Evolutionary conservation across 192 early-diverging fungal genomes (phyloP), one percentile per base, ranked within the genome.

Genomic region (Dissophora globulifera): DNA sequence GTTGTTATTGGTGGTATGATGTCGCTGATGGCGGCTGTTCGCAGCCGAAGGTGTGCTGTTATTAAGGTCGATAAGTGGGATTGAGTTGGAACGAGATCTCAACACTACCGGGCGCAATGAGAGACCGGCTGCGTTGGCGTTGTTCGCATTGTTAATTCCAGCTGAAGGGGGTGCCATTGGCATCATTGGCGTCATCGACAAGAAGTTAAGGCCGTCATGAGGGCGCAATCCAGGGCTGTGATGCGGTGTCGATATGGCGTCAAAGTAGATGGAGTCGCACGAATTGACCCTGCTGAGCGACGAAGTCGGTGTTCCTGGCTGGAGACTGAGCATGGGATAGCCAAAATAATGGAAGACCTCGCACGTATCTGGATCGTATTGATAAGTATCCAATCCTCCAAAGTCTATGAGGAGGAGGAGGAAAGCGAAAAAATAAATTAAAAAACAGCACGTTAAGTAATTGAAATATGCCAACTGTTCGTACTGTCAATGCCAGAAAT

Each of bases 101-200:
- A 67, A 53, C 2, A 53, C 22, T 2, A 25, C 27, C 29, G 72
- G 72, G 2, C 72, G 57, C 35, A 55, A 10, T 31, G 33, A 25
- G 3, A 69, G 16, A 20, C 38, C 42, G 25, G n/a, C 27, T 23
- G 17, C 10, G 50, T 13, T 40, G 49, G 1, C 35, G 29, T 45
- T 41, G 26, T 35, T 38, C 15, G 43, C 22, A 15, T 38, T 23
- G 19, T 49, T 60, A 35, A 50, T 26, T 9, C 70, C 62, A 47
- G 61, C 57, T 19, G 62, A 65, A 31, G 70, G 70, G n/a, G 62
- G 70, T 1, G 70, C 55, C 62, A 75, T 60, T 30, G 70, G 70
- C 70, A 65, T 59, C 70, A 75, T 75, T 13, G 70, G 70, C 9
- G 70, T 75, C 70, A 75, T 75, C 9, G 70, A 75, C 50, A 75